These are phyloP conservation scores for Lachnellula hyalina DNA, from an alignment of 2,329 filamentous ascomycete species.

Conservation along the genomic window DNA sequence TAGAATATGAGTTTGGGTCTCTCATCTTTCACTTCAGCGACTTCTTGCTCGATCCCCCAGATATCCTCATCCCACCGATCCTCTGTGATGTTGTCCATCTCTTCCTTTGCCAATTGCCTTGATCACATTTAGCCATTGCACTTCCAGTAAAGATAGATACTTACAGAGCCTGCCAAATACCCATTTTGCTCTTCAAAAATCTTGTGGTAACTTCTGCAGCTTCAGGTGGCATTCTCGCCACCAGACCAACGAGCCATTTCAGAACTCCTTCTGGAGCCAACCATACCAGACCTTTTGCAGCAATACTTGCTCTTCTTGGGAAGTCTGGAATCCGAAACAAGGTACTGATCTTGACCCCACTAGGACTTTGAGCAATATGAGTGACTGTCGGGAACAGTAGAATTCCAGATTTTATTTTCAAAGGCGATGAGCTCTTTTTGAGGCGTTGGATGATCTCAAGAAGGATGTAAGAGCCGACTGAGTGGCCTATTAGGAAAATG, in stretches of 20 bases:
- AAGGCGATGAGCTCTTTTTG: slow-evolving; percentile 4
- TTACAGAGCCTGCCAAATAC: slow-evolving; percentile 52
- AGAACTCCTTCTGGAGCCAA: slow-evolving; percentile 38
- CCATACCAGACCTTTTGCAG: slow-evolving; percentile 34
- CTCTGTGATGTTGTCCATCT: slow-evolving; percentile 54
- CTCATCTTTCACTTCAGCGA: slow-evolving; percentile 12
- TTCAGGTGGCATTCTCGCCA: slow-evolving; percentile 44
- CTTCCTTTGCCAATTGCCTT: slow-evolving; percentile 50
- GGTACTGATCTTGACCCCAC: slow-evolving; percentile 47
- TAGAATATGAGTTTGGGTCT: slow-evolving; percentile 52
- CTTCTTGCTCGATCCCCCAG: slow-evolving; percentile 44
- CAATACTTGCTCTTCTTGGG: slow-evolving; percentile 16
- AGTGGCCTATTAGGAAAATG: slow-evolving; percentile 67
- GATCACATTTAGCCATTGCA: not conserved
- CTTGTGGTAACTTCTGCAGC: slow-evolving; percentile 46
- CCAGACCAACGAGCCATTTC: slow-evolving; percentile 37
- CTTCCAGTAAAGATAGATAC: slow-evolving; percentile 1
- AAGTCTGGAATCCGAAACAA: slow-evolving; percentile 35
- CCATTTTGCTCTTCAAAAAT: slow-evolving; percentile 52
- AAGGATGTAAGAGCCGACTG: slow-evolving; percentile 66
- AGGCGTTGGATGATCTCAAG: slow-evolving; percentile 57
- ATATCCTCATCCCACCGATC: slow-evolving; percentile 55
- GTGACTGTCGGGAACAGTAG: slow-evolving; percentile 70
- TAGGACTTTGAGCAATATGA: slow-evolving; percentile 61
- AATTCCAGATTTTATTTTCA: slow-evolving; percentile 43